Conservation (phyloP, 2,329 filamentous ascomycete species). For the Cercospora sp. region DNA sequence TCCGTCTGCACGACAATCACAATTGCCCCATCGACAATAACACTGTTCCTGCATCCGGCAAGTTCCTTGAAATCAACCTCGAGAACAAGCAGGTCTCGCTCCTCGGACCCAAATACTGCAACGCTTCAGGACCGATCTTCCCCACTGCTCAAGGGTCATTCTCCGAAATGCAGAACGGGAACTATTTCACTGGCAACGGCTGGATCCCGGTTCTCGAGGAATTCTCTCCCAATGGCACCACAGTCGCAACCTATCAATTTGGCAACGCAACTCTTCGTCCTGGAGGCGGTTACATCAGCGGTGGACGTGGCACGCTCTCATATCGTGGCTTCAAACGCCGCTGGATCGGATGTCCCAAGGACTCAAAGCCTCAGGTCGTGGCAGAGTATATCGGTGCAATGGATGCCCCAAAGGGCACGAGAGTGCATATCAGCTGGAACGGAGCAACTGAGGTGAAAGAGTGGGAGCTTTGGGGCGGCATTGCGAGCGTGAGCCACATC, state of each 20-base stretch:
- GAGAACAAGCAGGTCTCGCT: slow-evolving; percentile 14
- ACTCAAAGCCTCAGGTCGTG: slow-evolving; percentile 16
- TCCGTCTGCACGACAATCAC: slow-evolving; percentile 27
- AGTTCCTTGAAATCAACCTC: slow-evolving; percentile 24
- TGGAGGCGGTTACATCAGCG: slow-evolving; percentile 15
- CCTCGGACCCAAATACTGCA: slow-evolving; percentile 18
- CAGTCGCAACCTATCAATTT: slow-evolving; percentile 24
- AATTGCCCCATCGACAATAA: slow-evolving; percentile 28
- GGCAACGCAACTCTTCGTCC: slow-evolving; percentile 20
- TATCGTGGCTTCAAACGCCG: slow-evolving; percentile 28
- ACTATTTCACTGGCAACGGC: slow-evolving; percentile 26
- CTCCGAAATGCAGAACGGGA: slow-evolving; percentile 16
- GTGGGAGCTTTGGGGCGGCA: slow-evolving; percentile 44
- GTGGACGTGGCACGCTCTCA: slow-evolving; percentile 17
- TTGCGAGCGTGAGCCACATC: slow-evolving; percentile 18
- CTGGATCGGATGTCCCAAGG: slow-evolving; percentile 28
- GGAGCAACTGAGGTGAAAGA: slow-evolving; percentile 47
- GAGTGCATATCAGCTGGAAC: slow-evolving; percentile 54
- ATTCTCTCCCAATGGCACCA: slow-evolving; percentile 21
- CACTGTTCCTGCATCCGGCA: slow-evolving; percentile 25
- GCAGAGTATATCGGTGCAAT: slow-evolving; percentile 8
- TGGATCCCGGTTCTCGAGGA: slow-evolving; percentile 28
- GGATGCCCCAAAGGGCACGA: slow-evolving; percentile 13
- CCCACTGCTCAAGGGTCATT: slow-evolving; percentile 28
- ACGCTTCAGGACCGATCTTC: slow-evolving; percentile 21